A percentile compares a stretch with the other conserved stretches of the same genome.
Conservation (phyloP, 169 alveolate species). For the Cytauxzoon felis region DNA sequence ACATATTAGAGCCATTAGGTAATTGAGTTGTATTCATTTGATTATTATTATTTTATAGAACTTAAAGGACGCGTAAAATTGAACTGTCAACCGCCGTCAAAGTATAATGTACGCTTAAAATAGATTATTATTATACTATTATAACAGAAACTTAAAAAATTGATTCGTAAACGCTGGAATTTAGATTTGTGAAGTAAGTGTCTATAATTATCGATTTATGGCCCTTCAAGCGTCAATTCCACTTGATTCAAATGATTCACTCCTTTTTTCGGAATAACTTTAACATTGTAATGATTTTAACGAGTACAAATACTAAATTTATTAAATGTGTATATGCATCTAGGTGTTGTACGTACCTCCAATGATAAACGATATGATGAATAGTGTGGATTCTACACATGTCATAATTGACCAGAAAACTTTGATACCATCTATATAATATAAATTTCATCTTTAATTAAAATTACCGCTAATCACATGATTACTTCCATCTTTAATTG, state of each 20-base stretch:
- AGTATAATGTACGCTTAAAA: conserved; percentile 50
- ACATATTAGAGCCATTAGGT: conserved; percentile 73
- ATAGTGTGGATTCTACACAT: conserved; percentile 2
- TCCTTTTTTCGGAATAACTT: no score
- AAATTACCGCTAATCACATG: background rate
- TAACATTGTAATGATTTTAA: no score
- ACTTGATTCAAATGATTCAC: no score
- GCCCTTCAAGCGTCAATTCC: no score
- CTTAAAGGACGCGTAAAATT: conserved; percentile 68
- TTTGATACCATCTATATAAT: conserved; percentile 5
- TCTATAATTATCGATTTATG: no score
- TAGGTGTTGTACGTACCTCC: conserved; percentile 16
- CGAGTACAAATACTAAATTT: no score
- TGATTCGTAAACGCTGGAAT: conserved; percentile 77
- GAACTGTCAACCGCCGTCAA: conserved; percentile 79
- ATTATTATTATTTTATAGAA: conserved; percentile 5
- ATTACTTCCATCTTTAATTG: background rate
- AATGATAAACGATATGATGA: conserved; percentile 6
- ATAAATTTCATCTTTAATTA: background rate
- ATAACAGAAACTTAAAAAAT: conserved; percentile 63
- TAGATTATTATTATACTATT: background rate
- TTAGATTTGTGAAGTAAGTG: conserved; percentile 61
- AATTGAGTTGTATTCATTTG: conserved; percentile 11
- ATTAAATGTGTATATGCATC: no score
- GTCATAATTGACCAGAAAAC: conserved; percentile 1